Base-by-base conservation (phyloP, 2,329 filamentous ascomycete genomes). In the Lachnellula occidentalis region DNA sequence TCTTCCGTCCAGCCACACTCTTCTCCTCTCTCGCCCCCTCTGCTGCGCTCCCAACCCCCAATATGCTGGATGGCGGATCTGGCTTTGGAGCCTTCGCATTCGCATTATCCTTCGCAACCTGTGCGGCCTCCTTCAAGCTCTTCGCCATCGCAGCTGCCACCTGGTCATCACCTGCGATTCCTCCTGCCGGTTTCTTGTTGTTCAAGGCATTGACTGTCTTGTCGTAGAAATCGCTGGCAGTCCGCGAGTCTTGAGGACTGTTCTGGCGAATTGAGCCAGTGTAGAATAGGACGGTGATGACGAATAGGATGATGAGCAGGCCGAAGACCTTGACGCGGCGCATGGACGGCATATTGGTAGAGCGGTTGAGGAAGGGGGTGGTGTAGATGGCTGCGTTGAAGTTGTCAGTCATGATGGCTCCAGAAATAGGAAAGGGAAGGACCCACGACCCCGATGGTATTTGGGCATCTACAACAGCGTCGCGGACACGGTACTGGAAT, bases 251-350 rank as follows among this genome's bases (percentile, higher is more conserved):
- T 17, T 45, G 51, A 11, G 57, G 73, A 70, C 34, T 76, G 75
- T 48, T 39, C 48, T 78, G 74, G 54, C 79, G 77, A 50, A 80
- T 73, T 48, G 78, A 78, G n/a, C 79, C 80, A 19, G 85, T 86
- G 69, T 90, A 85, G 75, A 92, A 90, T 62, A 95, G 75, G 52
- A 87, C 74, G 45, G 85, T 77, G 62, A 92, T 72, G 56, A 92
- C 72, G 56, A 81, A 75, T 61, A 84, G 76, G 62, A 91, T 63
- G 53, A 85, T 76, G 54, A 86, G 75, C 65, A 92, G 75, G 60
- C 82, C 74, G 53, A 90, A 74, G 63, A 87, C 74, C 67, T 85
- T 85, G 64, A 90, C 67, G 64, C 89, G 85, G 61, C 90, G 84
- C 64, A 80, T 76, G 19, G 86, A 87, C 65, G 83, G 81, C 87